A percentile compares a stretch with the other conserved stretches of the same genome.
These are phyloP conservation scores for Aspergillus sclerotioniger DNA, from an alignment of 495 filamentous ascomycete species.

Conservation along the genomic window DNA sequence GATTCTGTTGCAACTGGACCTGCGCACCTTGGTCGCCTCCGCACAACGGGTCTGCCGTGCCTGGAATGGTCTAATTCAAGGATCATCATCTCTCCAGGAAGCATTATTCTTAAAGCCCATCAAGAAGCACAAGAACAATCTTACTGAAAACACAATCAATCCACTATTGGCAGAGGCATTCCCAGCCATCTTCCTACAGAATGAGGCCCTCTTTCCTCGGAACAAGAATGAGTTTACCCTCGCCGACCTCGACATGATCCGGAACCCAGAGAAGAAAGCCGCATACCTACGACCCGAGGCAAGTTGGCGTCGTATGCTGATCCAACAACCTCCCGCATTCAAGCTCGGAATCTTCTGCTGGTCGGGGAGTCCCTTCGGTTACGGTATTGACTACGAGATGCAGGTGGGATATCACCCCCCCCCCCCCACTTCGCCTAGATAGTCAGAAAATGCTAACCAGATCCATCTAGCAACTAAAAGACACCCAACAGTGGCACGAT, in stretches of 20 bases:
- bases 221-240: background rate
- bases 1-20: slow-evolving; percentile 14
- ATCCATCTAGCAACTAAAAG: background rate
- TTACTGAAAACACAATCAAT: slow-evolving; percentile 4
- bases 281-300: slow-evolving; percentile 13
- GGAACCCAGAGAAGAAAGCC: background rate
- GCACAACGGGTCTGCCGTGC: slow-evolving; percentile 19
- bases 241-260: background rate
- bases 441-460: background rate
- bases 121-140: background rate
- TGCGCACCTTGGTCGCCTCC: slow-evolving; percentile 15
- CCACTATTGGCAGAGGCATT: slow-evolving; percentile 8
- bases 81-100: slow-evolving; percentile 15
- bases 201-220: background rate
- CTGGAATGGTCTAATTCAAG: slow-evolving; percentile 12
- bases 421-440: no score
- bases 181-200: slow-evolving; percentile 4
- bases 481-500: background rate
- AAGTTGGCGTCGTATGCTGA: slow-evolving; percentile 22
- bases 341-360: background rate
- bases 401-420: background rate
- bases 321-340: slow-evolving; percentile 23
- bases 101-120: slow-evolving; percentile 17
- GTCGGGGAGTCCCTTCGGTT: background rate
- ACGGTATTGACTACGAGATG: background rate